phyloP scores from a whole-genome alignment of 805 yeast species.

The Alloascoidea africana region DNA sequence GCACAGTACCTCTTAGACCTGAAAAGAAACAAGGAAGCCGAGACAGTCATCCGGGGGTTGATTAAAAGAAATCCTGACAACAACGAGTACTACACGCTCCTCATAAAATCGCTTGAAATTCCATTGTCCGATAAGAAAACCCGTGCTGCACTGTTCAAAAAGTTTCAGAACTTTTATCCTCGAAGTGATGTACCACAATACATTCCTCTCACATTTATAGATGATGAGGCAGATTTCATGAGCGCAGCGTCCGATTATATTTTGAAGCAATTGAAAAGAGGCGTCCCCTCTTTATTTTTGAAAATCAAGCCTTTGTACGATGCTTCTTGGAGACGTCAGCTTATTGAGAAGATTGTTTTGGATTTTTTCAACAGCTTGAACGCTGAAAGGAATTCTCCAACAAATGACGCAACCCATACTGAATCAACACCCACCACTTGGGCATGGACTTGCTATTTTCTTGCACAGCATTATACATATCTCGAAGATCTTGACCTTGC shows the following conservation, averaged over 20 bases:
- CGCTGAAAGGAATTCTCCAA: slow-evolving; percentile 10
- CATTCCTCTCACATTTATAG: slow-evolving; percentile 62
- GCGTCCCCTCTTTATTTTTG: slow-evolving; percentile 84
- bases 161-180: slow-evolving; percentile 37
- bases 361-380: slow-evolving; percentile 25
- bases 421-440: slow-evolving; percentile 20
- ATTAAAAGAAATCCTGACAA: slow-evolving; percentile 81
- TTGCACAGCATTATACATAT: slow-evolving; percentile 63
- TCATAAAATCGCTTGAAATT: slow-evolving; percentile 53
- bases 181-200: slow-evolving; percentile 66
- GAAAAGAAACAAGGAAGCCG: slow-evolving; percentile 47
- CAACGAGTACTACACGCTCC: slow-evolving; percentile 40
- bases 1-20: slow-evolving; percentile 49
- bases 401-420: slow-evolving; percentile 9
- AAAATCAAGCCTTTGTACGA: slow-evolving; percentile 71
- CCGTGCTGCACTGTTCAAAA: slow-evolving; percentile 8
- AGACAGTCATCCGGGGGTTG: slow-evolving; percentile 47
- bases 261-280: slow-evolving; percentile 46
- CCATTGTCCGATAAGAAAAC: background rate
- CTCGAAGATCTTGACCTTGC: slow-evolving; percentile 41
- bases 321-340: slow-evolving; percentile 20
- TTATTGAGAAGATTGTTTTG: slow-evolving; percentile 37
- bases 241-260: slow-evolving; percentile 38
- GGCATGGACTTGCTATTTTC: slow-evolving; percentile 61
- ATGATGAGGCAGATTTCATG: slow-evolving; percentile 34